Conservation (phyloP, 257 asterid species). For the Capsicum pubescens region DNA sequence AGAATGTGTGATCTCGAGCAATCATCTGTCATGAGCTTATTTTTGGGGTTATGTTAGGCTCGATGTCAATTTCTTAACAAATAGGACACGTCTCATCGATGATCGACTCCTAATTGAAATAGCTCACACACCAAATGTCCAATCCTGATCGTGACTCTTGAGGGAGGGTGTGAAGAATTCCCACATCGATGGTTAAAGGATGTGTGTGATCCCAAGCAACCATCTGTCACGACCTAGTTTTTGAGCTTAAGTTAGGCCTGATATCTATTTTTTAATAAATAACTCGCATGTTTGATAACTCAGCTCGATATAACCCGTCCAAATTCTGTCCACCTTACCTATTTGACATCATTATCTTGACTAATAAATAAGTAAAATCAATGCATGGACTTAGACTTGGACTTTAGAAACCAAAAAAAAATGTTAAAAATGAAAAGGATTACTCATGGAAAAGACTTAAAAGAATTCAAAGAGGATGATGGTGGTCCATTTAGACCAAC, state of each 20-base stretch:
- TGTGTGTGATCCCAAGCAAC: too few relatives aligned
- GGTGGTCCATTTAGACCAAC: neutral
- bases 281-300: neutral
- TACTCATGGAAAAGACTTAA: neutral
- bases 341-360: neutral
- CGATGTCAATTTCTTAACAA: too few relatives aligned
- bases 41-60: too few relatives aligned
- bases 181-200: too few relatives aligned
- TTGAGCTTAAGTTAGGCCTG: neutral
- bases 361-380: neutral
- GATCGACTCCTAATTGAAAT: too few relatives aligned
- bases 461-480: neutral
- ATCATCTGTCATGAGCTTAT: too few relatives aligned
- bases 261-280: neutral
- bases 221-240: too few relatives aligned
- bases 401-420: neutral
- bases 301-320: rapidly evolving
- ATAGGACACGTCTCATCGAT: too few relatives aligned
- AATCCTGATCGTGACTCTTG: too few relatives aligned
- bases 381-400: neutral
- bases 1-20: too few relatives aligned
- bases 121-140: too few relatives aligned
- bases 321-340: neutral
- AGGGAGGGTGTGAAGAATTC: too few relatives aligned
- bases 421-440: neutral